Conservation (phyloP, 2,329 filamentous ascomycete genomes). For the Phaeosphaeria sp. region DNA sequence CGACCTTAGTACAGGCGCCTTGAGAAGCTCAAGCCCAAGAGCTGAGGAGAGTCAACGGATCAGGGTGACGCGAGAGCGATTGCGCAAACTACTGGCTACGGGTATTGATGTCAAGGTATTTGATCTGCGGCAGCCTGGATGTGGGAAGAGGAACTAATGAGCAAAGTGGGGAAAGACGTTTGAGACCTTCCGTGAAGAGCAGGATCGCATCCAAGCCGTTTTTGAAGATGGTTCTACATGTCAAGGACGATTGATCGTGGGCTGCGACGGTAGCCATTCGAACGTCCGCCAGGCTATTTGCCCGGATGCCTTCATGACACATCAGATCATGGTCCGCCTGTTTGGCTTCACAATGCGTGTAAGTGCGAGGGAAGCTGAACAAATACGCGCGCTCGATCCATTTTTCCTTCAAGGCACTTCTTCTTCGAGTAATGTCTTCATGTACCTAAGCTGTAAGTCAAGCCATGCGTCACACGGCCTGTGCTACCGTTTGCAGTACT, state of each 20-base stretch:
- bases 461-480: background rate
- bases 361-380: conserved; percentile 8
- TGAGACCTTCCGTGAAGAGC: conserved; percentile 1
- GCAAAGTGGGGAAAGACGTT: conserved; percentile 17
- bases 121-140: background rate
- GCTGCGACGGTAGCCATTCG: conserved; percentile 18
- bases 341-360: conserved; percentile 17
- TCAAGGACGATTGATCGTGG: conserved; percentile 12
- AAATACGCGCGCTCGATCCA: conserved; percentile 16
- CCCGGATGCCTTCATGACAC: background rate
- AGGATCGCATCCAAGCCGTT: conserved; percentile 3
- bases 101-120: conserved; percentile 11
- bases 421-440: background rate
- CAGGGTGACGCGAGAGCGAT: conserved; percentile 12
- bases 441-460: conserved; percentile 5
- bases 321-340: conserved; percentile 11
- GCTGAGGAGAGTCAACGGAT: conserved; percentile 9
- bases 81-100: conserved; percentile 13
- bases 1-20: conserved; percentile 16
- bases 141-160: background rate
- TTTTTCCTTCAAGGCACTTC: conserved; percentile 18
- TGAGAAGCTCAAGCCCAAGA: conserved; percentile 6
- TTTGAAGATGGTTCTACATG: conserved; percentile 17
- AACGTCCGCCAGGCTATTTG: background rate
- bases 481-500: no score